Evolutionary conservation across 2,329 filamentous ascomycete genomes (phyloP), one percentile per base, ranked within the genome.

Genomic region (Neofusicoccum parvum): DNA sequence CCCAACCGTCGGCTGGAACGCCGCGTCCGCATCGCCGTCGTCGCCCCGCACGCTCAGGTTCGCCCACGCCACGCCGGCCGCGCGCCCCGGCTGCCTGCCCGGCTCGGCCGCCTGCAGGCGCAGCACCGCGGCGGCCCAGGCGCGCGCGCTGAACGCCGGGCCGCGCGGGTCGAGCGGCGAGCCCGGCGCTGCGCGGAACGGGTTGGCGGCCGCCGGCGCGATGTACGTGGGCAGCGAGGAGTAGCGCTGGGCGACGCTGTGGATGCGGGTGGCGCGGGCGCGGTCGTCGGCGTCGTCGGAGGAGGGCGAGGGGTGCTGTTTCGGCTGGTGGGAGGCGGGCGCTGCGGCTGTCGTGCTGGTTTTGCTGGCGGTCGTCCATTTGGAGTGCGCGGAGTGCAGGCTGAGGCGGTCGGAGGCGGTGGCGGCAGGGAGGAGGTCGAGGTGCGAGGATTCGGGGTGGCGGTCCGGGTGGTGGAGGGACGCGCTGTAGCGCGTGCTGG

Each of bases 1-100:
- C 5, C 63, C 45, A 4, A 65, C 63, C 12, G 63, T 65, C n/a
- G 20, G 17, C 63, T 65, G 63, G 2, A 12, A 37, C 17, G 23
- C 41, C 34, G 23, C n/a, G 9, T 23, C 20, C 7, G 20, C 50
- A 34, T 23, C 46, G 14, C 17, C 56, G 27, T 27, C 27, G 1
- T 2, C 43, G 0, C 20, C 63, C 2, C 32, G 9, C 32, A 65
- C 64, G 12, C 46, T 17, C 46, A 65, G 37, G 6, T 65, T 65
- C 48, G 54, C 54, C 32, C 60, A 65, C 5, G 54, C 64, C n/a
- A 65, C 37, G 20, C 64, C 64, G 1, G 46, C 64, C 12, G 53
- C 53, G 5, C 64, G 54, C n/a, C 11, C n/a, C 12, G 64, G 53
- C 54, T 27, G 36, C 14, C 23, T 54, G 39, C 46, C 39, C 49